Evolutionary conservation across 176 grass and related monocot species (phyloP).

Genomic region (Hsuehochloa calcarea): DNA sequence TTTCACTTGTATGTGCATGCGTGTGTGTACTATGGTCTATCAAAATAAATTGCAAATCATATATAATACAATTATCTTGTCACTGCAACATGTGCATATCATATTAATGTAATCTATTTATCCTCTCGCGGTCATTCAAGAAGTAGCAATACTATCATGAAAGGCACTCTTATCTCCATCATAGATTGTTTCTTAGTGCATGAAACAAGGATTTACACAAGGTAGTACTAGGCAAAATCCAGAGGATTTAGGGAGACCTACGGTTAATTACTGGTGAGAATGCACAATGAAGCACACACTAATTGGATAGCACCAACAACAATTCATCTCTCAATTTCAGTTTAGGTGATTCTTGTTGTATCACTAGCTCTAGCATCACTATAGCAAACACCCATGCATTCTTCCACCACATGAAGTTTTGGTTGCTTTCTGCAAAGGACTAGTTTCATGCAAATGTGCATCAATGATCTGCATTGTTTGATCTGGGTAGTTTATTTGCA

Average conservation of each 20-base stretch:
- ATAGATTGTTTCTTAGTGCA: too few species aligned
- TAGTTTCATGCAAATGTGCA: background rate
- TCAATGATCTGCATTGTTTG: conserved; percentile 7
- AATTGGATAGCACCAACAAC: background rate
- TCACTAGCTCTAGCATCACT: background rate
- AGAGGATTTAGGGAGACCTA: conserved; percentile 25
- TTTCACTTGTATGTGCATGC: too few species aligned
- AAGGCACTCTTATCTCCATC: too few species aligned
- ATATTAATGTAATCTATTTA: too few species aligned
- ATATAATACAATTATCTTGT: too few species aligned
- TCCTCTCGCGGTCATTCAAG: too few species aligned
- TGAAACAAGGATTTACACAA: background rate
- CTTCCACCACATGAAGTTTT: background rate
- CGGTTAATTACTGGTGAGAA: conserved; percentile 10
- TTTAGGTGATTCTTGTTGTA: too few species aligned
- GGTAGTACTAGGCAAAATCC: background rate
- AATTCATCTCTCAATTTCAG: conserved; percentile 9
- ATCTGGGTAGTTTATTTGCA: background rate
- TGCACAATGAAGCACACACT: background rate
- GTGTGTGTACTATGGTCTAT: too few species aligned
- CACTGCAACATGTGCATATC: too few species aligned
- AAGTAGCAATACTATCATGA: too few species aligned
- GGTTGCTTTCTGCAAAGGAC: background rate
- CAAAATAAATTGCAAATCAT: too few species aligned
- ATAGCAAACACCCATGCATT: background rate